Conservation (phyloP, 1,284 basidiomycete genomes). For the Rhodotorula mucilaginosa region DNA sequence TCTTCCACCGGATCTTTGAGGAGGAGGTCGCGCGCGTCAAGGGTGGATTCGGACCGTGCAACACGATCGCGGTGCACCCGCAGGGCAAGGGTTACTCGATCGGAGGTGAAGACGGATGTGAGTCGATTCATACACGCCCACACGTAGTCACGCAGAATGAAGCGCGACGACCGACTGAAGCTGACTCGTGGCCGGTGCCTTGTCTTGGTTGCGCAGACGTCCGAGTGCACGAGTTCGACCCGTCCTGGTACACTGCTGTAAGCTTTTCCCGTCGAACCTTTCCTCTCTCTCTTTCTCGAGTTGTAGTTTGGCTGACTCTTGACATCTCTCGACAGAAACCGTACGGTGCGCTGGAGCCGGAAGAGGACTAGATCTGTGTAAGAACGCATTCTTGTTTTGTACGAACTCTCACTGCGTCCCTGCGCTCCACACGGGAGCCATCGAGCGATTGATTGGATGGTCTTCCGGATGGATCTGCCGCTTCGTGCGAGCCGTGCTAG, state of each 20-base stretch:
- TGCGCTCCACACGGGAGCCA: no score
- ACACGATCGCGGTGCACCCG: conserved; percentile 95
- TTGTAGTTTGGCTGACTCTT: not conserved
- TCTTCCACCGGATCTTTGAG: conserved; percentile 98
- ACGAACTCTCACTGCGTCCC: no score
- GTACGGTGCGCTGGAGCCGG: conserved; percentile 60
- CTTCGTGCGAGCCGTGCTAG: no score
- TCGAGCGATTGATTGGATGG: no score
- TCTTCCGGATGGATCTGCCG: no score
- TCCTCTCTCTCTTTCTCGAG: not conserved
- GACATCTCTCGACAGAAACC: conserved; percentile 55
- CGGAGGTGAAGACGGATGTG: conserved; percentile 80
- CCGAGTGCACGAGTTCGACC: conserved; percentile 66
- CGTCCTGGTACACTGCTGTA: conserved; percentile 75
- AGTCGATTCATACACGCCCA: conserved; percentile 54
- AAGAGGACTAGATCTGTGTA: conserved; percentile 19
- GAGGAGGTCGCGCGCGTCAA: conserved; percentile 97
- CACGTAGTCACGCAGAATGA: not conserved
- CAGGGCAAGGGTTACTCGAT: conserved; percentile 85
- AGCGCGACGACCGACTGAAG: not conserved
- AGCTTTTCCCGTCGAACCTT: not conserved
- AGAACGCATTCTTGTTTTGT: no score
- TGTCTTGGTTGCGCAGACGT: conserved; percentile 6
- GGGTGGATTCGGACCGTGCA: conserved; percentile 94
- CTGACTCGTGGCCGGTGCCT: not conserved